phyloP scores from a whole-genome alignment of 2,329 filamentous ascomycete species.

The Tolypocladium tundrense region DNA sequence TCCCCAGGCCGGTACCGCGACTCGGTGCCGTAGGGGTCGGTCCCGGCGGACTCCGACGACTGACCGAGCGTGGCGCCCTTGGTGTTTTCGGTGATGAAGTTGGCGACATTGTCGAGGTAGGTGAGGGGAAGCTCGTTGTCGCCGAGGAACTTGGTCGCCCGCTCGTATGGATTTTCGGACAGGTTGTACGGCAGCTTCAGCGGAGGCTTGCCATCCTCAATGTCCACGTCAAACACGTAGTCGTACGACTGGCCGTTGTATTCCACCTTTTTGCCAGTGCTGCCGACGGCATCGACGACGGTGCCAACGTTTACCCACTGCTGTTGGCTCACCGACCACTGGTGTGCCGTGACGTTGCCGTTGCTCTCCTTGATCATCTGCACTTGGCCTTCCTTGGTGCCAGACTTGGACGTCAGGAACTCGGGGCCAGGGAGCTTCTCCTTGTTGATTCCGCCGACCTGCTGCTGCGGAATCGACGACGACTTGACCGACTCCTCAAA shows the following conservation, averaged over 20 bases:
- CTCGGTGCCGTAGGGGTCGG: slow-evolving; percentile 71
- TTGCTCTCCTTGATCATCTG: slow-evolving; percentile 81
- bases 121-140: slow-evolving; percentile 79
- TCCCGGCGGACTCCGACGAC: slow-evolving; percentile 35
- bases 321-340: slow-evolving; percentile 64
- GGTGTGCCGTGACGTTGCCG: slow-evolving; percentile 74
- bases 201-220: slow-evolving; percentile 86
- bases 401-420: slow-evolving; percentile 69
- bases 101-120: slow-evolving; percentile 84
- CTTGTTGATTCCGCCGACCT: slow-evolving; percentile 76
- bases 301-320: slow-evolving; percentile 89
- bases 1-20: slow-evolving; percentile 65
- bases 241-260: slow-evolving; percentile 86
- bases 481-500: slow-evolving; percentile 77
- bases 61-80: slow-evolving; percentile 75
- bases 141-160: slow-evolving; percentile 80
- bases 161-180: slow-evolving; percentile 85
- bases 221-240: slow-evolving; percentile 93
- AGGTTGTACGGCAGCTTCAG: slow-evolving; percentile 92
- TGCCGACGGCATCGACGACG: slow-evolving; percentile 80
- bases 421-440: slow-evolving; percentile 83
- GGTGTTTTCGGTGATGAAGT: slow-evolving; percentile 86
- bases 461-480: slow-evolving; percentile 81
- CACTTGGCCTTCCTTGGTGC: slow-evolving; percentile 93
- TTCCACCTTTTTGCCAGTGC: slow-evolving; percentile 65